phyloP scores from a whole-genome alignment of 2,329 filamentous ascomycete species.

The Dryadomyces sulphureus region DNA sequence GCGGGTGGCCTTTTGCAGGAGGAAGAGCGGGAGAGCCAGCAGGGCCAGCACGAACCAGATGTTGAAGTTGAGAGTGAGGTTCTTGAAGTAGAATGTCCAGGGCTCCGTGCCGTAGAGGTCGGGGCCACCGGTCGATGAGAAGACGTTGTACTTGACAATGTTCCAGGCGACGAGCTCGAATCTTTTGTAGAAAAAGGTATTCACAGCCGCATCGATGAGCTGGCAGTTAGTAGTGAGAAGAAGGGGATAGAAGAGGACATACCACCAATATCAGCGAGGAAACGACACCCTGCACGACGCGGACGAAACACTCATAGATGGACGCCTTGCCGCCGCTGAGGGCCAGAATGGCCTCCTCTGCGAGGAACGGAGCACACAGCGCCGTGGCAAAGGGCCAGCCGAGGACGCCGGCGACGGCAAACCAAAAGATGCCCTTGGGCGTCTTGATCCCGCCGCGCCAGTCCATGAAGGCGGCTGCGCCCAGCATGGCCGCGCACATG shows the following conservation, averaged over 20 bases:
- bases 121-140: conserved; percentile 67
- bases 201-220: conserved; percentile 35
- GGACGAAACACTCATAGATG: conserved; percentile 41
- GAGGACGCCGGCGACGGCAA: conserved; percentile 68
- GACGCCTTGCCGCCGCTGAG: conserved; percentile 40
- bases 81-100: conserved; percentile 93
- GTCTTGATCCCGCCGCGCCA: conserved; percentile 70
- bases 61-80: conserved; percentile 88
- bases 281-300: conserved; percentile 52
- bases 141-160: conserved; percentile 91
- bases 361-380: conserved; percentile 63
- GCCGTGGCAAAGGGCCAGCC: conserved; percentile 93
- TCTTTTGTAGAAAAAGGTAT: conserved; percentile 76
- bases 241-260: conserved; percentile 18
- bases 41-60: conserved; percentile 79
- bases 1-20: conserved; percentile 54
- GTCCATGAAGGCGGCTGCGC: conserved; percentile 79
- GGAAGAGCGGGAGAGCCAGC: conserved; percentile 56
- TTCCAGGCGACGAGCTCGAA: conserved; percentile 70
- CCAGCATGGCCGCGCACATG: conserved; percentile 87
- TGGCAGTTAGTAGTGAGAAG: neutral
- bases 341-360: conserved; percentile 52
- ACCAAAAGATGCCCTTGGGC: conserved; percentile 76
- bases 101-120: conserved; percentile 92
- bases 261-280: conserved; percentile 57